Evolutionary conservation across 2,329 filamentous ascomycete species (phyloP).

Genomic region (Diaporthe australafricana): DNA sequence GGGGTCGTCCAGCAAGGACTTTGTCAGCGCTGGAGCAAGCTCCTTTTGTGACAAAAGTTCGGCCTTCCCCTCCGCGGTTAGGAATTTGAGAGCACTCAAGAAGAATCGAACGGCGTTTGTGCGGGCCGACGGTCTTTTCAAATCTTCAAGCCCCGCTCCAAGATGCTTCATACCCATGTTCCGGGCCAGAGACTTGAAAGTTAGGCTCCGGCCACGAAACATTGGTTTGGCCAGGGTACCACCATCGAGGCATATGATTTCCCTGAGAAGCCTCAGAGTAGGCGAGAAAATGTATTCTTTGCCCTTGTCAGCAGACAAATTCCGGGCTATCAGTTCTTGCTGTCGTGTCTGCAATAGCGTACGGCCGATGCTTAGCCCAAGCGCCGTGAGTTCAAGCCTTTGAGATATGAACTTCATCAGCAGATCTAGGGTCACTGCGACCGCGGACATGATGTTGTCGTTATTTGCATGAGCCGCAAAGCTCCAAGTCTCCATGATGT

Average conservation of each 20-base stretch:
- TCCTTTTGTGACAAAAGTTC: slow-evolving; percentile 86
- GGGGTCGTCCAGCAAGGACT: slow-evolving; percentile 82
- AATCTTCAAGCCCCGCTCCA: slow-evolving; percentile 71
- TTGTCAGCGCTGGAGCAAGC: slow-evolving; percentile 77
- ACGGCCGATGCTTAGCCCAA: slow-evolving; percentile 83
- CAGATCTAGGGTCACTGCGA: slow-evolving; percentile 83
- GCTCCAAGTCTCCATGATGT: slow-evolving; percentile 90
- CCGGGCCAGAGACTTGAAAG: slow-evolving; percentile 82
- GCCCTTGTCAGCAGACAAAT: slow-evolving; percentile 81
- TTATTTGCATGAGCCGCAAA: slow-evolving; percentile 84
- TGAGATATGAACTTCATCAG: slow-evolving; percentile 83
- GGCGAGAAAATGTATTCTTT: slow-evolving; percentile 93
- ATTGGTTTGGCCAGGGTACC: slow-evolving; percentile 82
- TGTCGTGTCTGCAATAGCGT: slow-evolving; percentile 85
- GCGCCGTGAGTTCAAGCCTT: slow-evolving; percentile 78
- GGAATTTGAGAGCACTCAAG: slow-evolving; percentile 80
- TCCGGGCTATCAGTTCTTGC: slow-evolving; percentile 82
- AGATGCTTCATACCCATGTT: slow-evolving; percentile 80
- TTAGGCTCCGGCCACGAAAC: slow-evolving; percentile 81
- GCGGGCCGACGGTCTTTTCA: slow-evolving; percentile 80
- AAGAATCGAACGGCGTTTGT: slow-evolving; percentile 87
- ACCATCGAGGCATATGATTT: slow-evolving; percentile 88
- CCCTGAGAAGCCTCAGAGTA: slow-evolving; percentile 84
- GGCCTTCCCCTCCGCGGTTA: slow-evolving; percentile 80
- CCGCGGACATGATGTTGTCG: slow-evolving; percentile 82